Base-by-base conservation (phyloP, 441 rosid species). In the Erysimum pusillum region DNA sequence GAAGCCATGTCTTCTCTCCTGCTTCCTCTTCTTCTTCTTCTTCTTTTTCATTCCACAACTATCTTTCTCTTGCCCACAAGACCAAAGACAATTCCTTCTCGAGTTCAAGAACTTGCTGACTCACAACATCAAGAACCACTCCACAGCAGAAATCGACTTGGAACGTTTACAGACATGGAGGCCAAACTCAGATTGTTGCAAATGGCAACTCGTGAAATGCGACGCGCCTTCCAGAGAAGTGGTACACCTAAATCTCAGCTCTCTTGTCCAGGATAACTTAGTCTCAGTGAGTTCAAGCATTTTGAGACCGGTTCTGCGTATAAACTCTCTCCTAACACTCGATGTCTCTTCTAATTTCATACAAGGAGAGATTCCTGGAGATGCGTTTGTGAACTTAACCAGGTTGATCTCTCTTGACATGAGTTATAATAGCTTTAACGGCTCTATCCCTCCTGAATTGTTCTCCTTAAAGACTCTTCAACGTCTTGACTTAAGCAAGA, bases 161-260 rank as follows among this genome's bases (percentile, higher is more conserved):
- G 51, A 22, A 44, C 39, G 14, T 31, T 66, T 80, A 15, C 38
- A 59, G 34, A 63, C 74, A 35, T 80, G 79, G 86, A 72, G n/a
- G 71, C 76, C 74, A 34, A 78, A 62, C 73, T 77, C 82, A 11
- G 79, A 78, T 58, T 83, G 84, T 57, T 77, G 84, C 76, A 58
- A 17, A 17, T 80, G 79, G 86, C 13, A 64, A 2, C 63, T 11
- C n/a, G 80, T 83, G 15, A n/a, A 44, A 17, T 78, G 86, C 65
- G 18, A 60, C 61, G 15, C 74, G 9, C 56, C 63, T 54, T 35
- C 63, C 2, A 60, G 39, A 34, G 61, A 67, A 12, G 84, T 78
- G 20, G 68, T 15, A 45, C 52, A 67, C 11, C 76, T 80, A 7
- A 13, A 63, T 68, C 57, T 80, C 0, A 3, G 3, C 12, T 3